phyloP scores from a whole-genome alignment of 139 green algal genomes.

The Zygnema cylindricum region DNA sequence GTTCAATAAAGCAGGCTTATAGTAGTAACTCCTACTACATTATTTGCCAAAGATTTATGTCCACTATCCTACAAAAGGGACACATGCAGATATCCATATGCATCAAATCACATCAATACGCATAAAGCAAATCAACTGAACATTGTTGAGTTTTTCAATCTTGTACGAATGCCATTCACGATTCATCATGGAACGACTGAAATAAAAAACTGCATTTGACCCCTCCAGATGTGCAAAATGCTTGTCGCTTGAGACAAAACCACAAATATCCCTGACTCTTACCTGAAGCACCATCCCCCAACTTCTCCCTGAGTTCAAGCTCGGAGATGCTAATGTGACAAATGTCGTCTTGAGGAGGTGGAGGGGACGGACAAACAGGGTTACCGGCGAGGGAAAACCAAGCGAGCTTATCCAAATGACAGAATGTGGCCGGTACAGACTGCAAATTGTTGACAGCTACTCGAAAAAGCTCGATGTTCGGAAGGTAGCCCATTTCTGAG shows the following conservation, averaged over 20 bases:
- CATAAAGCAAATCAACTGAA: no score
- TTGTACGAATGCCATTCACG: no score
- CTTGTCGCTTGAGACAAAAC: not conserved
- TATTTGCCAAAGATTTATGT: not conserved
- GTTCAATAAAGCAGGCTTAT: no score
- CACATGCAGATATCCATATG: not conserved
- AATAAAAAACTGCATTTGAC: no score
- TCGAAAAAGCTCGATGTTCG: conserved; percentile 76
- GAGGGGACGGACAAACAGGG: conserved; percentile 64
- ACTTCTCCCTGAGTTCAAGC: conserved; percentile 69
- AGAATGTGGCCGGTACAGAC: conserved; percentile 65
- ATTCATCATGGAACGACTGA: no score
- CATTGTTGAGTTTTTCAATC: no score
- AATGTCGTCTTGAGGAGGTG: conserved; percentile 50
- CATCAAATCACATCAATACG: not conserved
- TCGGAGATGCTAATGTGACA: conserved; percentile 50
- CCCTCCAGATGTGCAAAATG: no score
- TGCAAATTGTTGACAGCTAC: conserved; percentile 70
- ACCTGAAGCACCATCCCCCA: conserved; percentile 80
- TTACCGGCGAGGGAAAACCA: conserved; percentile 85
- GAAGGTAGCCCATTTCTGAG: conserved; percentile 65
- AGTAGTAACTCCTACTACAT: not conserved
- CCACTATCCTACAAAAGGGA: not conserved
- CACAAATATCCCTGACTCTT: not conserved
- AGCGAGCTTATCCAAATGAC: conserved; percentile 64